Evolutionary conservation across 1,139 yeast genomes (phyloP), one percentile per base, ranked within the genome.

Genomic region (Starmera stellimalicola): DNA sequence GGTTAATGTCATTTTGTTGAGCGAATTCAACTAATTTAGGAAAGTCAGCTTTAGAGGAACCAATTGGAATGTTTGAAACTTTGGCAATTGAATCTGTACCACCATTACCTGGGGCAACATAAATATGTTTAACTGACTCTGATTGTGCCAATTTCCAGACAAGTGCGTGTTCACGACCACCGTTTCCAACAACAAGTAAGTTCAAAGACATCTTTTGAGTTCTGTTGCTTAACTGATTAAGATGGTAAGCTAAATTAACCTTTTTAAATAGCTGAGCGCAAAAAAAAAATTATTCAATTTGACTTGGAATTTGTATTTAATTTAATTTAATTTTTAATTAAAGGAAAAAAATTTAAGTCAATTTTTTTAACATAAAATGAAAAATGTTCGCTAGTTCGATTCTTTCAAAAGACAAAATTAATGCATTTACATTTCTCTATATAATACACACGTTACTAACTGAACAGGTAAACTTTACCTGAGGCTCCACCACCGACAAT

Each of bases 111-210:
- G 97, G 97, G 19, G 97, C 95, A 35, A 91, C 95, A 51, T 57
- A 93, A 48, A 93, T 79, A 42, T 73, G 70, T 41, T 64, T 62
- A 29, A 87, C 95, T 27, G 73, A 59, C 26, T 74, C 62, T 22
- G 95, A 84, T 59, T 85, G 93, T 28, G 82, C 65, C 46, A 93
- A 71, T 54, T 81, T 83, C 96, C 96, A 88, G 15, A 85, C 82
- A 44, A 93, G 70, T 36, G 98, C 97, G 58, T 91, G 97, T 62
- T 93, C 99, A 68, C 99, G 87, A 48, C 98, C 99, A 54, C 99
- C 99, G 63, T 83, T 87, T 52, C 99, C 99, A 49, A 93, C 71
- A 44, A 93, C 79, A 43, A 93, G 77, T 47, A 91, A 64, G 57
- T 82, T 85, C 58, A 75, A 47, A 18, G 60, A 51, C 62, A 58